A percentile compares a stretch with the other conserved stretches of the same genome.
Evolutionary conservation across 495 filamentous ascomycete genomes (phyloP).

Genomic region (Apodospora peruviana): DNA sequence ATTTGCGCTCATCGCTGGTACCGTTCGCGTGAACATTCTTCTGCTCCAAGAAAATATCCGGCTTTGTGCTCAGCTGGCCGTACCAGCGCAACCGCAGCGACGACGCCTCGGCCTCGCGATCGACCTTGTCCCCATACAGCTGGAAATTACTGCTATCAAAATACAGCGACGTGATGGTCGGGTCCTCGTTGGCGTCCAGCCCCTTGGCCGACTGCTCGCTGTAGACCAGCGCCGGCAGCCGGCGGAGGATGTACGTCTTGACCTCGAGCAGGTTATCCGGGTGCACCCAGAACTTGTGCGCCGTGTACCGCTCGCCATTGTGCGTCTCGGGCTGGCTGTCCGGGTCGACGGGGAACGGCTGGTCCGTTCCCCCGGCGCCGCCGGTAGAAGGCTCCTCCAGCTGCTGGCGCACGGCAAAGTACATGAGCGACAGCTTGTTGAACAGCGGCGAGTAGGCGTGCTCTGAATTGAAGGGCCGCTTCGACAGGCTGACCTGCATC

Average conservation of each 20-base stretch:
- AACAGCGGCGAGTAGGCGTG: slow-evolving; percentile 81
- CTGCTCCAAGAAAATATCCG: slow-evolving; percentile 79
- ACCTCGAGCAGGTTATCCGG: slow-evolving; percentile 90
- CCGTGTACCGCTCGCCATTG: slow-evolving; percentile 68
- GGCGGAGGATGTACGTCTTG: slow-evolving; percentile 88
- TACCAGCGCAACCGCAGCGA: slow-evolving; percentile 90
- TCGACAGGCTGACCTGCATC: slow-evolving; percentile 79
- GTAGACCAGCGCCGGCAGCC: slow-evolving; percentile 85
- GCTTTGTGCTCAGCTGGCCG: slow-evolving; percentile 70
- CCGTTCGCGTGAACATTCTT: slow-evolving; percentile 76
- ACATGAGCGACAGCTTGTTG: slow-evolving; percentile 89
- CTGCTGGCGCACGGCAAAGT: slow-evolving; percentile 83
- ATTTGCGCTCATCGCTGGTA: slow-evolving; percentile 67
- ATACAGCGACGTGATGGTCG: slow-evolving; percentile 90
- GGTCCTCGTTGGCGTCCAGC: slow-evolving; percentile 70
- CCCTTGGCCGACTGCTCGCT: slow-evolving; percentile 79
- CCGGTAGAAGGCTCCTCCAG: slow-evolving; percentile 59
- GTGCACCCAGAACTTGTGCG: slow-evolving; percentile 98
- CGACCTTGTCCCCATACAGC: slow-evolving; percentile 81
- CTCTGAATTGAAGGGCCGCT: slow-evolving; percentile 90
- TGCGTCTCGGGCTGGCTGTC: slow-evolving; percentile 37
- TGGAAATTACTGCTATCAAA: slow-evolving; percentile 85
- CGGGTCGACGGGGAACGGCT: slow-evolving; percentile 26
- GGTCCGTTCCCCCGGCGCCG: slow-evolving; percentile 23
- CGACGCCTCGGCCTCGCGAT: slow-evolving; percentile 66